Percentiles rank a stretch among this genome's conserved stretches.
Evolutionary conservation across 352 stramenopile species (phyloP).

Genomic region (Pseudoperonospora humuli): DNA sequence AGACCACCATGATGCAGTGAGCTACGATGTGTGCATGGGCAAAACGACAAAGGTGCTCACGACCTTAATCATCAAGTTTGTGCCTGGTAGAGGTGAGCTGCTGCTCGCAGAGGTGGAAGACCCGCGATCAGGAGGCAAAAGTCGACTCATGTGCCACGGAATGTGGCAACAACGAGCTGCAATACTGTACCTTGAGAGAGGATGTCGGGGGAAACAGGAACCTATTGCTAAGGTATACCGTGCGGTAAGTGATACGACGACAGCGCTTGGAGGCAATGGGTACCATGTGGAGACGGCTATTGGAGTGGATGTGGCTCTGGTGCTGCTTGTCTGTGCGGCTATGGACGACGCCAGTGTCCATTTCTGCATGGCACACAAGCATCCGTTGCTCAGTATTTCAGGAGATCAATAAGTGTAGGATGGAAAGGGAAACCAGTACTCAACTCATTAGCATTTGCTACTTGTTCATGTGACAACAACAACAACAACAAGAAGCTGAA

Average conservation of each 20-base stretch:
- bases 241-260: constrained; percentile 15
- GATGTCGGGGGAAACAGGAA: constrained; percentile 15
- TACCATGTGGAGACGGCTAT: constrained; percentile 34
- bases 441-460: too few relatives aligned
- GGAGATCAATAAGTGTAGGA: constrained; percentile 12
- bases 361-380: constrained; percentile 14
- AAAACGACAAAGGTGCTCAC: constrained; percentile 27
- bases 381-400: constrained; percentile 12
- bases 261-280: constrained; percentile 8
- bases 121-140: constrained; percentile 24
- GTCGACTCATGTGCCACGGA: constrained; percentile 24
- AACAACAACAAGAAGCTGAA: too few relatives aligned
- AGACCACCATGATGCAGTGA: constrained; percentile 7
- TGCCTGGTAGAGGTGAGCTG: constrained; percentile 24
- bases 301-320: constrained; percentile 27
- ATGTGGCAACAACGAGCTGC: constrained; percentile 27
- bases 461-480: too few relatives aligned
- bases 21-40: constrained; percentile 32
- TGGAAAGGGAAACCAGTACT: too few relatives aligned
- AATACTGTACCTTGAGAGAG: constrained; percentile 28
- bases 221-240: constrained; percentile 33
- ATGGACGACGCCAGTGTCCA: constrained; percentile 32
- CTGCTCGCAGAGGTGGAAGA: constrained; percentile 28
- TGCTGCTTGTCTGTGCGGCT: constrained; percentile 27
- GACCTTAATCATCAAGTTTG: constrained; percentile 26